Evolutionary conservation across 352 stramenopile species (phyloP).

Genomic region (Phytophthora syringae): DNA sequence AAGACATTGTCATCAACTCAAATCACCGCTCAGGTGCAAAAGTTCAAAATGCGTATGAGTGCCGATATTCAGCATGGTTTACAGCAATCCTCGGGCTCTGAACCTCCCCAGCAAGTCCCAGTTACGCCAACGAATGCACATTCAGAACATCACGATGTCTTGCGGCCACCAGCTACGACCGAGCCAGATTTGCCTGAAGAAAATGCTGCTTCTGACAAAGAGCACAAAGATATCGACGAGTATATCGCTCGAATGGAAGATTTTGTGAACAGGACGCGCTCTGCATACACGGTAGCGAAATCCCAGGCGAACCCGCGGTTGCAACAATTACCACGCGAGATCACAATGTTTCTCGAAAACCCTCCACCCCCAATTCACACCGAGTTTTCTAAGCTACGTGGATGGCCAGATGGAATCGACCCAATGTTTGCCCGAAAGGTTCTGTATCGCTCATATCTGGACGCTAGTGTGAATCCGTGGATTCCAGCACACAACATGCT

Average conservation of each 20-base stretch:
- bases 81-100: background rate
- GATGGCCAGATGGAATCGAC: constrained; percentile 31
- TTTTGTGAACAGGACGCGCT: constrained; percentile 9
- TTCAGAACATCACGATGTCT: constrained; percentile 1
- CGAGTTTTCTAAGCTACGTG: constrained; percentile 30
- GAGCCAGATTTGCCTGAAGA: too few species aligned
- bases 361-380: constrained; percentile 19
- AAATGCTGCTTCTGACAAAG: too few species aligned
- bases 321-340: constrained; percentile 18
- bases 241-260: constrained; percentile 29
- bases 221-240: constrained; percentile 20
- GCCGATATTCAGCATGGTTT: constrained; percentile 8
- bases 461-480: constrained; percentile 26
- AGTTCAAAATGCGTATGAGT: constrained; percentile 14
- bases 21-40: background rate
- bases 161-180: too few species aligned
- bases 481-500: constrained; percentile 13
- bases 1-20: background rate
- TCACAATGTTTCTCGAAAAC: constrained; percentile 15
- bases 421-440: constrained; percentile 22
- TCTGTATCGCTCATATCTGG: constrained; percentile 28
- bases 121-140: constrained; percentile 9
- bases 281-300: background rate
- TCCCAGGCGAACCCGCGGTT: background rate
- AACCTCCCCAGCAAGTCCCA: background rate